Conservation (phyloP, 2,329 filamentous ascomycete genomes). For the Scytalidium sp. region DNA sequence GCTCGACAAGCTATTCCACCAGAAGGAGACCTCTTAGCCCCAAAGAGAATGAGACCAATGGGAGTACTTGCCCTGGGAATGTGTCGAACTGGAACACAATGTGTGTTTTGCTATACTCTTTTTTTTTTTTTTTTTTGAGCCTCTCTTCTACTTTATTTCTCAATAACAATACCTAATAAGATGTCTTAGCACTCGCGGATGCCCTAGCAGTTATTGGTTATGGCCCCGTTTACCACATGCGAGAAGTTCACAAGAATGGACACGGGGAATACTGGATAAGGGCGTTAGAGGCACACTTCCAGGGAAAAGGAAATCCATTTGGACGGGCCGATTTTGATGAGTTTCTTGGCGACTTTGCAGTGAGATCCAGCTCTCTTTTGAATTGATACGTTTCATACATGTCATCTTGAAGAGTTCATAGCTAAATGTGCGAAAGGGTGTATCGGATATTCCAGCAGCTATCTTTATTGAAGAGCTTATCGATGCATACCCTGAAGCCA, state of each 20-base stretch:
- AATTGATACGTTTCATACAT: too few species aligned
- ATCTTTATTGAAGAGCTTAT: constrained; percentile 27
- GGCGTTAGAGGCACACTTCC: constrained; percentile 8
- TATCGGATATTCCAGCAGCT: constrained; percentile 29
- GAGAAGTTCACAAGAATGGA: constrained; percentile 9
- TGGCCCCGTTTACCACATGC: constrained; percentile 8
- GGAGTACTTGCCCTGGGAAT: constrained; percentile 7
- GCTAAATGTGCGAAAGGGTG: constrained; percentile 5
- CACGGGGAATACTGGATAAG: constrained; percentile 6
- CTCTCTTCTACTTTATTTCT: background rate
- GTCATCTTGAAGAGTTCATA: too few species aligned
- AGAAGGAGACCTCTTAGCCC: too few species aligned
- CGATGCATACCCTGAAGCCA: constrained; percentile 14
- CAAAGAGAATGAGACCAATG: constrained; percentile 3
- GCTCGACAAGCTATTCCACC: too few species aligned
- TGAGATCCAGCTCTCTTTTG: too few species aligned
- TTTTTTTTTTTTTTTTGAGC: background rate
- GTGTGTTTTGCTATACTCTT: constrained; percentile 1
- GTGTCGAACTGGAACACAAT: constrained; percentile 11
- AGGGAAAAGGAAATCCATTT: constrained; percentile 3
- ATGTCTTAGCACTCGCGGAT: constrained; percentile 10
- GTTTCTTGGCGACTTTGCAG: constrained; percentile 5
- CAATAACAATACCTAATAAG: background rate
- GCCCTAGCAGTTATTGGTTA: constrained; percentile 9
- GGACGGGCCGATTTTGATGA: constrained; percentile 8